Conservation (phyloP, 139 green algal species). For the Mesotaenium endlicherianum region DNA sequence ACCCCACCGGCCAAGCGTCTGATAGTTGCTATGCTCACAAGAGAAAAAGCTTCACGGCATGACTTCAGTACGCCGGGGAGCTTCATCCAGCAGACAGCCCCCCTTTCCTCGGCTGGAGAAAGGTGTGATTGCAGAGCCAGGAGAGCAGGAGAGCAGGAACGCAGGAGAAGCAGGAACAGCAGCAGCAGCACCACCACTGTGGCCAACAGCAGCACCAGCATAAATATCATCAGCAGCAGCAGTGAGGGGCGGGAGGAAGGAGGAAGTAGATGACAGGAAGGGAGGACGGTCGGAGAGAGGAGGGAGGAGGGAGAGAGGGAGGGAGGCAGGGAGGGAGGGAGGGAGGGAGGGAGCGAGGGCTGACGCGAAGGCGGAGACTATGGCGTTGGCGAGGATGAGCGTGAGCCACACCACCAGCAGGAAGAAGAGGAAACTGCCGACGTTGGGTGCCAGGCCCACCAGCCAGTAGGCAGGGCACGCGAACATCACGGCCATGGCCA, state of each 20-base stretch:
- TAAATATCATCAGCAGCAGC: no score
- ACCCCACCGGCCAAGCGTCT: no score
- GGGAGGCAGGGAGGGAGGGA: background rate
- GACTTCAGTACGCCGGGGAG: no score
- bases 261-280: background rate
- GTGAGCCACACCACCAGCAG: conserved; percentile 13
- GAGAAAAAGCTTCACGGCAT: no score
- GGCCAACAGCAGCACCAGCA: no score
- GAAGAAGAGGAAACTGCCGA: conserved; percentile 24
- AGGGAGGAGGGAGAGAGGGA: background rate
- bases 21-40: no score
- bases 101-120: no score
- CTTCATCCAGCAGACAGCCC: no score
- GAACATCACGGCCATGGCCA: conserved; percentile 31
- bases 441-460: background rate
- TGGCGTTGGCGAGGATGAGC: conserved; percentile 11
- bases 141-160: background rate
- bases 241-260: background rate
- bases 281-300: background rate
- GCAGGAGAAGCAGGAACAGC: background rate
- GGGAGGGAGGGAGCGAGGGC: background rate
- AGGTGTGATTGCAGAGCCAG: background rate
- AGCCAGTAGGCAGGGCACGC: conserved; percentile 12
- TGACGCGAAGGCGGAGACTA: conserved; percentile 28
- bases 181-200: background rate